These are phyloP conservation scores for Daldinia sp. DNA, from an alignment of 2,329 filamentous ascomycete species.

Conservation along the genomic window DNA sequence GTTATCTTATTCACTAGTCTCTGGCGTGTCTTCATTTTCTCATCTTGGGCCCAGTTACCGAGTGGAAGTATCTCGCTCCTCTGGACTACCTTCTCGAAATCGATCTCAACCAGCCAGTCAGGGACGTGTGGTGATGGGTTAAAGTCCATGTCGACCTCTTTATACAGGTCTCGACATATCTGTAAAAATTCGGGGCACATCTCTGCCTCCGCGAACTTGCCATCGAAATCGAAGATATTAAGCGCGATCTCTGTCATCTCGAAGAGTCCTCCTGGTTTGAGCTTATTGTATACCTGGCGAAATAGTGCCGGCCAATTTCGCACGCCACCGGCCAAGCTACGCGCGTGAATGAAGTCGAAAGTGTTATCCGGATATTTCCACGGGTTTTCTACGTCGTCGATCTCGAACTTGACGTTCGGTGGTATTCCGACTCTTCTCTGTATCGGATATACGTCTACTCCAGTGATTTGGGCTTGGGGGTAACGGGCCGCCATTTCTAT, in stretches of 20 bases:
- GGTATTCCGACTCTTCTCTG: slow-evolving; percentile 61
- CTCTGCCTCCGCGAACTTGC: slow-evolving; percentile 50
- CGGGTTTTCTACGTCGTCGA: slow-evolving; percentile 67
- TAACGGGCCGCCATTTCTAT: slow-evolving; percentile 58
- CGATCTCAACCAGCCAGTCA: slow-evolving; percentile 53
- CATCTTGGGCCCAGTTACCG: slow-evolving; percentile 56
- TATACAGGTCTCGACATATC: slow-evolving; percentile 48
- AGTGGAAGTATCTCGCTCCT: slow-evolving; percentile 58
- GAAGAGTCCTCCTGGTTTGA: slow-evolving; percentile 59
- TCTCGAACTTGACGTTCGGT: slow-evolving; percentile 69
- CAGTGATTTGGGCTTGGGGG: slow-evolving; percentile 56
- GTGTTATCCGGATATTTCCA: slow-evolving; percentile 52
- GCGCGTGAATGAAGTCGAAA: slow-evolving; percentile 59
- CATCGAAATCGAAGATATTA: slow-evolving; percentile 56
- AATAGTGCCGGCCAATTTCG: slow-evolving; percentile 56
- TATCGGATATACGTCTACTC: slow-evolving; percentile 58
- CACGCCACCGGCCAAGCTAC: slow-evolving; percentile 61
- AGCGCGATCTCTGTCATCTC: slow-evolving; percentile 60
- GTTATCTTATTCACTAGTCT: slow-evolving; percentile 54
- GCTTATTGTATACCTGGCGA: slow-evolving; percentile 54
- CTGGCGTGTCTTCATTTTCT: slow-evolving; percentile 55
- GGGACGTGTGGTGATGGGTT: slow-evolving; percentile 55
- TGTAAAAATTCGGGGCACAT: slow-evolving; percentile 54
- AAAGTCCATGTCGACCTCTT: slow-evolving; percentile 54
- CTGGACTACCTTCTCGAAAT: slow-evolving; percentile 57